Evolutionary conservation across 2,329 filamentous ascomycete genomes (phyloP), one percentile per base, ranked within the genome.

Genomic region (Coniochaeta sp.): DNA sequence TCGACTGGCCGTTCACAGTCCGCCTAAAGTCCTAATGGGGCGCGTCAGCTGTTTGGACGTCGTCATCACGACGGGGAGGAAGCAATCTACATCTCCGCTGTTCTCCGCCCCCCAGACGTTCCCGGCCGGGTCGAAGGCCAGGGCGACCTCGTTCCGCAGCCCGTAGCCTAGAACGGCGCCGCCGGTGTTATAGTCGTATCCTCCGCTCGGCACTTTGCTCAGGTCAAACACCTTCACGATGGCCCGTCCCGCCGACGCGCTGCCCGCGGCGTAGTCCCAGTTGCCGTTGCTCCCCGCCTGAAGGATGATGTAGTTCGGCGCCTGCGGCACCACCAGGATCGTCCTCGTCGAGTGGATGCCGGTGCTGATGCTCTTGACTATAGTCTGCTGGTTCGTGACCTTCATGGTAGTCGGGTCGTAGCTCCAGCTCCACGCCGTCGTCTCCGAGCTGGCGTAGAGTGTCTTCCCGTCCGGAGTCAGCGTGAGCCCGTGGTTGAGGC

Each of bases 131-230:
- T 86, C 77, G 57, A 82, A 80, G 6, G 74, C 79, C 38, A 88
- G 75, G 12, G 85, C 86, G 22, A 88, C 83, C 30, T 85, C 84
- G 69, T 89, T 89, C 9, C 86, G 77, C 57, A 89, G 72, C 0
- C 75, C 75, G 55, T 76, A 77, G 0, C 71, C 75, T 26, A 74
- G 70, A 28, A 74, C 70, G 60, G 71, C 71, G 5, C 75, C 75
- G n/a, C 72, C 69, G 1, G 70, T 74, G 60, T 72, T 74, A 63
- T 74, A 78, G 64, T 71, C 69, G 62, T 70, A 76, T 0, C 74
- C 75, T 5, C 58, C 65, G 0, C 69, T 61, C 0, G 75, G 75
- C 8, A 70, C 69, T 55, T 69, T 71, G 57, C 64, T 68, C 58
- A 73, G 66, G 61, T 78, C 74, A 61, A 78, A 77, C 54, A 76